Evolutionary conservation across 441 rosid genomes (phyloP).

Genomic region (Theobroma grandiflorum): DNA sequence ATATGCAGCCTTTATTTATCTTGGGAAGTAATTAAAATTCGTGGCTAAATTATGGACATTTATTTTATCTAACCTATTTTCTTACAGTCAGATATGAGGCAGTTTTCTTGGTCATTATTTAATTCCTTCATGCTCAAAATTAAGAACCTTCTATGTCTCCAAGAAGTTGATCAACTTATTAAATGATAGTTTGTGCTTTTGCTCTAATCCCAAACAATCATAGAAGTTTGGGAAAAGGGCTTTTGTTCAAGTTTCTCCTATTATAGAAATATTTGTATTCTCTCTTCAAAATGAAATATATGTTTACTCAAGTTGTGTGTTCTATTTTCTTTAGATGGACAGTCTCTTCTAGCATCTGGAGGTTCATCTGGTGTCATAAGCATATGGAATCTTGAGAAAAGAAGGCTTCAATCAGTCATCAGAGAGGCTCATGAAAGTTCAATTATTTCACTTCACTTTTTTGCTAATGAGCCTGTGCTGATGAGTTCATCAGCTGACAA

Average conservation of each 20-base stretch:
- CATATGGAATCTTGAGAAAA: slow-evolving; percentile 96
- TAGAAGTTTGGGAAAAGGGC: neutral
- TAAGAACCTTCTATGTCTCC: neutral
- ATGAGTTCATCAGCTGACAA: slow-evolving; percentile 95
- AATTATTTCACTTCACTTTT: slow-evolving; percentile 79
- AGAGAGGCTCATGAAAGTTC: slow-evolving; percentile 96
- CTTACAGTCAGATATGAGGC: neutral
- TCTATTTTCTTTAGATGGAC: slow-evolving; percentile 69
- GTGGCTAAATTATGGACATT: neutral
- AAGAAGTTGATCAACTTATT: neutral
- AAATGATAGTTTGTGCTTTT: neutral
- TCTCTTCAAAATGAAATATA: too few relatives aligned
- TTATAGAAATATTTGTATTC: neutral
- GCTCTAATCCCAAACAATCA: neutral
- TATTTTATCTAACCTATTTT: neutral
- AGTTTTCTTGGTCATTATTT: neutral
- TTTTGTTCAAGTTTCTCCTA: neutral
- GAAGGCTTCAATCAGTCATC: slow-evolving; percentile 86
- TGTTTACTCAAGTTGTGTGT: neutral
- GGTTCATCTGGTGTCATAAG: slow-evolving; percentile 95
- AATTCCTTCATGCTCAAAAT: neutral
- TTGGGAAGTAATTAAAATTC: neutral
- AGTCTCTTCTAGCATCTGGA: slow-evolving; percentile 94
- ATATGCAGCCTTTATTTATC: neutral
- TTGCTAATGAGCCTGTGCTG: slow-evolving; percentile 96